Percentiles rank a stretch among this genome's conserved stretches.
Evolutionary conservation across 1,284 basidiomycete species (phyloP).

Genomic region (Trichosporon asahii): DNA sequence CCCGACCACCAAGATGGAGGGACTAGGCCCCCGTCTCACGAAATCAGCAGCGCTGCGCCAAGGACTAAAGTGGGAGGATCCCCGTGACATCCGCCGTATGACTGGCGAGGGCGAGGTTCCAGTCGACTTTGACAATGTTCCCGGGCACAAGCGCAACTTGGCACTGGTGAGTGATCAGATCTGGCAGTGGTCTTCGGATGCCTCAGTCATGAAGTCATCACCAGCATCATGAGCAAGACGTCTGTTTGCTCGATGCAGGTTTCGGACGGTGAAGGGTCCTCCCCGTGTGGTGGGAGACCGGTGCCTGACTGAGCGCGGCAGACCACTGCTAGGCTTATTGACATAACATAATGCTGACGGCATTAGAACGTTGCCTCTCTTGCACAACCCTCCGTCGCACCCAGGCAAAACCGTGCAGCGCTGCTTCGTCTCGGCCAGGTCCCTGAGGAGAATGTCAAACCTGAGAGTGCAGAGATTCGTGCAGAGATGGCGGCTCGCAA

Average conservation of each 20-base stretch:
- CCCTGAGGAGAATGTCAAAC: conserved; percentile 8
- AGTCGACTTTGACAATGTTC: conserved; percentile 26
- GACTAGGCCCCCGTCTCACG: conserved; percentile 38
- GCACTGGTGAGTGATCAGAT: conserved; percentile 28
- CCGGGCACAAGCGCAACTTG: conserved; percentile 36
- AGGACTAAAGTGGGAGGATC: conserved; percentile 38
- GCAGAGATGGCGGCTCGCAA: conserved; percentile 16
- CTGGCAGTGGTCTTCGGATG: not conserved
- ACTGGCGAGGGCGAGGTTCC: conserved; percentile 14
- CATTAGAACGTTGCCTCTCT: conserved; percentile 36
- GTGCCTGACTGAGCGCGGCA: conserved; percentile 3
- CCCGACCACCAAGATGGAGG: conserved; percentile 16
- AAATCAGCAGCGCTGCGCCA: conserved; percentile 37
- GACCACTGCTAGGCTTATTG: not conserved
- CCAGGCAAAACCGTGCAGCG: conserved; percentile 32
- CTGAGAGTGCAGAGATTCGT: not conserved
- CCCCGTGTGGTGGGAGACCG: not conserved
- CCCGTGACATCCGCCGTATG: conserved; percentile 18
- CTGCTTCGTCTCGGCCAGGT: conserved; percentile 26
- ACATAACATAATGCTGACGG: conserved; percentile 7
- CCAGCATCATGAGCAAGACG: not conserved
- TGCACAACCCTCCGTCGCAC: conserved; percentile 31
- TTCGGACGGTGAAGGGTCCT: not conserved
- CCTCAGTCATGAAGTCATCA: not conserved
- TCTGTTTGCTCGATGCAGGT: not conserved